Conservation (phyloP, 2,329 filamentous ascomycete species). For the Colletotrichum lindemuthianum region DNA sequence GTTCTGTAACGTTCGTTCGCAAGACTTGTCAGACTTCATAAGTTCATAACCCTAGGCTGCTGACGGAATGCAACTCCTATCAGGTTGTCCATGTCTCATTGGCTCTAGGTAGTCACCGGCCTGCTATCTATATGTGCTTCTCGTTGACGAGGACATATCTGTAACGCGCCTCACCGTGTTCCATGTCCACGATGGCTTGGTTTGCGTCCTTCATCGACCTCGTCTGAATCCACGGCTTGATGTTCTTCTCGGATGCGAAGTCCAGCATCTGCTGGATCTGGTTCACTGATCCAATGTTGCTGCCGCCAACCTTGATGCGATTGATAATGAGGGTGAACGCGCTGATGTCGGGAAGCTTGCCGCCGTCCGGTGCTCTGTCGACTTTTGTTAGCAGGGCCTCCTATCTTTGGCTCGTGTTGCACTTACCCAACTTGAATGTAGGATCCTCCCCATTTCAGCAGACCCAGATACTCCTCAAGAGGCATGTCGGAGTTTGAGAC, state of each 20-base stretch:
- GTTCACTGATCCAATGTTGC: conserved; percentile 48
- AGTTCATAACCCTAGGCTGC: too few relatives aligned
- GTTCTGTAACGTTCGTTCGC: too few relatives aligned
- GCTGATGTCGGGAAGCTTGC: conserved; percentile 53
- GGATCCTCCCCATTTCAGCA: conserved; percentile 68
- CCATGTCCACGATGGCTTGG: conserved; percentile 61
- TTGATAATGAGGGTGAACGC: conserved; percentile 67
- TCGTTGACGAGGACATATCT: conserved; percentile 48
- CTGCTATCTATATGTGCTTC: not conserved
- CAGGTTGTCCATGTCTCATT: not conserved
- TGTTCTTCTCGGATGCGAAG: conserved; percentile 62
- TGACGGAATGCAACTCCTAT: too few relatives aligned
- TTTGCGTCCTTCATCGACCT: conserved; percentile 63
- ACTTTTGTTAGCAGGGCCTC: conserved; percentile 1
- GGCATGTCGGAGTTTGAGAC: conserved; percentile 67
- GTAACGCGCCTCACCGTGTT: conserved; percentile 58
- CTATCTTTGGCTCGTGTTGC: conserved; percentile 42
- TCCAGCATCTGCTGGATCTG: conserved; percentile 67
- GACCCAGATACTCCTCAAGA: conserved; percentile 66
- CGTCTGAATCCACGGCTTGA: conserved; percentile 64
- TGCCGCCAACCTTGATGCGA: conserved; percentile 58
- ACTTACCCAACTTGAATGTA: conserved; percentile 68
- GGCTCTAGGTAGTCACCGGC: not conserved
- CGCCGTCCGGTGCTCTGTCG: conserved; percentile 65
- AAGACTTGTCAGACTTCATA: too few relatives aligned